Conservation (phyloP, 2,329 filamentous ascomycete genomes). For the Ophiostoma ips region DNA sequence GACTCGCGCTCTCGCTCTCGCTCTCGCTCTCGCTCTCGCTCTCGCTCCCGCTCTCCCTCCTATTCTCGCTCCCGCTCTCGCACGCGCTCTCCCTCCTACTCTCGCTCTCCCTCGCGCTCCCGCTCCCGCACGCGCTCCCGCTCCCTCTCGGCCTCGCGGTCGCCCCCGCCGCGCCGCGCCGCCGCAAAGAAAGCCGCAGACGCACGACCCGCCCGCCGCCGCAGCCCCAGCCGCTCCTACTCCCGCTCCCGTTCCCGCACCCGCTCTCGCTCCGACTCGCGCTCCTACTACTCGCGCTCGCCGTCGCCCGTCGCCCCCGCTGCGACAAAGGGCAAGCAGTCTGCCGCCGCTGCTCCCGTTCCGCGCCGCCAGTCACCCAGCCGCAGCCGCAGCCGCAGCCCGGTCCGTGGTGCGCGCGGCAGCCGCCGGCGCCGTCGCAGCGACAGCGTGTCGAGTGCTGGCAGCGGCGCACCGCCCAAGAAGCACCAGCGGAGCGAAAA, state of each 20-base stretch:
- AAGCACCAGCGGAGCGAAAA: constrained; percentile 13
- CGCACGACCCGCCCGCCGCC: neutral
- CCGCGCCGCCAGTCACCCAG: neutral
- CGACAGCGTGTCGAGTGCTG: constrained; percentile 12
- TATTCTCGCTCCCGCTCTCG: neutral
- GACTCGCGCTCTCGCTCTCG: constrained; percentile 9
- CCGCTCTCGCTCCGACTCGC: constrained; percentile 11
- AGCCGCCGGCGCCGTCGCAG: constrained; percentile 13
- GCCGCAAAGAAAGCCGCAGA: constrained; percentile 1
- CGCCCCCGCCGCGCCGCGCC: neutral
- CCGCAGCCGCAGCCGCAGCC: neutral
- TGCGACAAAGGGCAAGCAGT: constrained; percentile 1
- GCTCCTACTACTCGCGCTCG: constrained; percentile 16
- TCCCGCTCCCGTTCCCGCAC: neutral
- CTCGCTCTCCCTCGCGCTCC: neutral
- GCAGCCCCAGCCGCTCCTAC: constrained; percentile 15
- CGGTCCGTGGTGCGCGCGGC: neutral
- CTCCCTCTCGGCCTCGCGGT: neutral
- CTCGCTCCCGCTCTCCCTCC: constrained; percentile 1
- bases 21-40: neutral
- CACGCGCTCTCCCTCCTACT: neutral
- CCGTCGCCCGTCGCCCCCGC: constrained; percentile 4
- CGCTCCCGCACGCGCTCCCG: neutral
- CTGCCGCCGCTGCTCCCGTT: neutral
- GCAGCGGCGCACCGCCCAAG: constrained; percentile 15